These are phyloP conservation scores for Coemansia sp. DNA, from an alignment of 192 early-diverging fungal species.

Conservation along the genomic window DNA sequence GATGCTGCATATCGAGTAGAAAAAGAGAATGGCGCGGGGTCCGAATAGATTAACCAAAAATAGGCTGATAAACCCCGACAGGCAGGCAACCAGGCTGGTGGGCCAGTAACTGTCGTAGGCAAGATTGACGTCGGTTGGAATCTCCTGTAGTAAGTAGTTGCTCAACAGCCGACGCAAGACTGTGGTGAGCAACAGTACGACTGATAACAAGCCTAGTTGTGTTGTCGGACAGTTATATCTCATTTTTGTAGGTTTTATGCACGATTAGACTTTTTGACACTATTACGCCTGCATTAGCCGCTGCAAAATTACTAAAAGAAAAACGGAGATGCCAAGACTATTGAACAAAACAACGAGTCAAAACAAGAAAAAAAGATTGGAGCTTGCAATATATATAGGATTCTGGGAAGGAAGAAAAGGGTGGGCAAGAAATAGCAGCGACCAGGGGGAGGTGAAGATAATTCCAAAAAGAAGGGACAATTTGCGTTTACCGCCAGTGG, in stretches of 20 bases:
- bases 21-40: slow-evolving; percentile 22
- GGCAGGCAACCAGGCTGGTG: slow-evolving; percentile 24
- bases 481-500: no score
- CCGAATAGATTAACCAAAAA: slow-evolving; percentile 34
- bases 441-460: background rate
- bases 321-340: background rate
- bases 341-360: no score
- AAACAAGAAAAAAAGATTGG: background rate
- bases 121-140: slow-evolving; percentile 28
- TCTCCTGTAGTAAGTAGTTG: slow-evolving; percentile 20
- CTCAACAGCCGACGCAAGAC: slow-evolving; percentile 21
- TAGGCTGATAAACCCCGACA: slow-evolving; percentile 26
- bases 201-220: slow-evolving; percentile 24
- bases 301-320: background rate
- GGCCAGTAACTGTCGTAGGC: slow-evolving; percentile 30
- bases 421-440: background rate
- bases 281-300: background rate
- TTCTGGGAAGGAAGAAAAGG: background rate
- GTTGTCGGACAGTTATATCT: slow-evolving; percentile 27
- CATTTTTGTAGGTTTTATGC: slow-evolving; percentile 1
- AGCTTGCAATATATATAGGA: background rate
- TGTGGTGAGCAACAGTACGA: slow-evolving; percentile 23
- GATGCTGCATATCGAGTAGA: slow-evolving; percentile 21
- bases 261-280: background rate
- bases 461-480: background rate